Evolutionary conservation across 1,284 basidiomycete genomes (phyloP), one percentile per base, ranked within the genome.

Genomic region (Clitocybe nebularis): DNA sequence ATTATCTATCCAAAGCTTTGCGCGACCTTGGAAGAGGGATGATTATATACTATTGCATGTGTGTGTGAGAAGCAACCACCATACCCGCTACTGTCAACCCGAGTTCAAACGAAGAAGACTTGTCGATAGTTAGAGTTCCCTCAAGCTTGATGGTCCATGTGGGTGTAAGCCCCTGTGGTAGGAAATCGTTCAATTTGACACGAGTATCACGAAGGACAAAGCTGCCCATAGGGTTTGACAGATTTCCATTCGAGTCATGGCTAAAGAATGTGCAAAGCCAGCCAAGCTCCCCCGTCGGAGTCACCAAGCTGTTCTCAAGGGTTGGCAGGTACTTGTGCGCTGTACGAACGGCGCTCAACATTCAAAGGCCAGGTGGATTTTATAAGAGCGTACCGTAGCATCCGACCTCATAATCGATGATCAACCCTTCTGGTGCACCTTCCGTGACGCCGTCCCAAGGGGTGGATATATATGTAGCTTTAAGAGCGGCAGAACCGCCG

Each of bases 401-500:
- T 2, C 81, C 83, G 36, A 81, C 62, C 24, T 70, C 59, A 51
- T 81, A 77, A 19, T 67, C 56, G 38, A 83, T 60, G 7, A 71
- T 61, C 6, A 75, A 53, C 3, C 64, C 72, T 5, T 67, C 57
- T 0, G 72, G 72, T 2, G 71, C 72, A 40, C 70, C 72, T 22
- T 59, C 55, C 13, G 60, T 52, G n/a, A 85, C 62, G 0, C 80
- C 83, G 7, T 79, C 74, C 54, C 71, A 79, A 0, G 84, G 82
- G 3, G 77, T 76, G 22, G 85, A 63, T 36, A 81, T 75, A 64
- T 83, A 89, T 17, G 78, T 81, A 0, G 88, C 70, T 48, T 81
- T 81, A 25, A 91, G 67, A 10, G 77, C 71, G 1, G 87, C 87
- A 29, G 80, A 84, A 5, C 88, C 88, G 14, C 87, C 88, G 16